Evolutionary conservation across 805 yeast species (phyloP).

Genomic region (Wickerhamomyces canadensis): DNA sequence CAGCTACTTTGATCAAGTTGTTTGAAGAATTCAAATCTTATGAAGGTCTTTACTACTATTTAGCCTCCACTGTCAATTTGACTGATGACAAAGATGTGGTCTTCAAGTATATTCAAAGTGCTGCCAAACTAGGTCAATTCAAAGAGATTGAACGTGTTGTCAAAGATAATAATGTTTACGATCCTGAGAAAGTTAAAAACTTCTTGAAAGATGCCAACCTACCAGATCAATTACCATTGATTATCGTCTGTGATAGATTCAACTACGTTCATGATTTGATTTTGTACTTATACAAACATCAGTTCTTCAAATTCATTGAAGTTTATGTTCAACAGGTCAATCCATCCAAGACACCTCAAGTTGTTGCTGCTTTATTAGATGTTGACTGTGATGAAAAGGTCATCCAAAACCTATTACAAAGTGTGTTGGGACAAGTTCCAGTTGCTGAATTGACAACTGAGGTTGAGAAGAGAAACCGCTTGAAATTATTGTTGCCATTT

Average conservation of each 20-base stretch:
- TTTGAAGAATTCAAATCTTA: conserved; percentile 90
- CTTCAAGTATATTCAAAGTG: conserved; percentile 91
- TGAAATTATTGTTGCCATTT: conserved; percentile 88
- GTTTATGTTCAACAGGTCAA: conserved; percentile 97
- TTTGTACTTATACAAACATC: conserved; percentile 89
- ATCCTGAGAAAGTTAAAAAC: conserved; percentile 96
- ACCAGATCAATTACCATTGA: conserved; percentile 93
- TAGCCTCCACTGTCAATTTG: conserved; percentile 88
- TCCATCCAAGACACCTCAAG: conserved; percentile 94
- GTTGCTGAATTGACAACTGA: conserved; percentile 82
- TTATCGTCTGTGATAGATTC: conserved; percentile 92
- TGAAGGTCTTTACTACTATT: conserved; percentile 92
- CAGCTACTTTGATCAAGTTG: conserved; percentile 75
- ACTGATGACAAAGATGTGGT: conserved; percentile 95
- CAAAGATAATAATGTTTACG: conserved; percentile 88
- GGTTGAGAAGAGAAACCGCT: conserved; percentile 94
- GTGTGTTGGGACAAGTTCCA: conserved; percentile 94
- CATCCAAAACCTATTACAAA: conserved; percentile 71
- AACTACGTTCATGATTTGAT: conserved; percentile 90
- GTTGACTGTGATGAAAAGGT: conserved; percentile 94
- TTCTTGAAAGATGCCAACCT: conserved; percentile 90
- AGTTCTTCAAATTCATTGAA: conserved; percentile 93
- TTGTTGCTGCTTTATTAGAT: conserved; percentile 90
- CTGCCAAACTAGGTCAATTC: conserved; percentile 82
- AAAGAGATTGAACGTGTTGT: conserved; percentile 95